Conservation (phyloP, 352 stramenopile genomes). For the Phytophthora megakarya region DNA sequence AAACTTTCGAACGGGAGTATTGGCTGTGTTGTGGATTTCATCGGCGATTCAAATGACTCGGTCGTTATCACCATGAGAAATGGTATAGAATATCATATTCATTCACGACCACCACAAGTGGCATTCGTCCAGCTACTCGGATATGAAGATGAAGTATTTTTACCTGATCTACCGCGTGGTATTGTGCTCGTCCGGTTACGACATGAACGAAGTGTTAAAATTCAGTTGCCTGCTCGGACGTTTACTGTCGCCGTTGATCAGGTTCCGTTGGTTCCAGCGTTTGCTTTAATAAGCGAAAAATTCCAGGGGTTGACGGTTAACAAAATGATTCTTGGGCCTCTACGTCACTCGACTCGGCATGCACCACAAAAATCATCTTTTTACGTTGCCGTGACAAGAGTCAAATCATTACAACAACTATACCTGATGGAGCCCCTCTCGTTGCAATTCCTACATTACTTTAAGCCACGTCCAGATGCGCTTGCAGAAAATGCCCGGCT, state of each 20-base stretch:
- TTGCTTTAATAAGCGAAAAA: slow-evolving; percentile 3
- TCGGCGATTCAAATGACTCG: not conserved
- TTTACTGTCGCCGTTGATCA: not conserved
- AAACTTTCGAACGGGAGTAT: slow-evolving; percentile 10
- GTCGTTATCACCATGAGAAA: too few species aligned
- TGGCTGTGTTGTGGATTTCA: slow-evolving; percentile 2
- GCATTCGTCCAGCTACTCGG: too few species aligned
- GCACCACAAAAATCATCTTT: slow-evolving; percentile 6
- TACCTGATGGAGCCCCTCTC: not conserved
- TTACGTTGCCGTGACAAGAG: not conserved
- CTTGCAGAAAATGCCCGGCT: not conserved
- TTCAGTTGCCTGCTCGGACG: not conserved
- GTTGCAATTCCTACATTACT: not conserved
- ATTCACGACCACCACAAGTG: too few species aligned
- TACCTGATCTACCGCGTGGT: too few species aligned
- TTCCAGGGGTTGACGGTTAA: slow-evolving; percentile 9
- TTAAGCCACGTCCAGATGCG: not conserved
- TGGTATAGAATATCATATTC: too few species aligned
- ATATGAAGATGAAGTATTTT: too few species aligned
- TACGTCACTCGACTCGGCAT: not conserved
- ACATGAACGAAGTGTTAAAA: not conserved
- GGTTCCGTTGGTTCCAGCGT: not conserved
- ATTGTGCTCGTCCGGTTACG: too few species aligned
- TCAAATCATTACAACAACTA: not conserved
- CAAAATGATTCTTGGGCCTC: slow-evolving; percentile 5